Evolutionary conservation across 2,329 filamentous ascomycete genomes (phyloP).

Genomic region (Periglandula ipomoeae): DNA sequence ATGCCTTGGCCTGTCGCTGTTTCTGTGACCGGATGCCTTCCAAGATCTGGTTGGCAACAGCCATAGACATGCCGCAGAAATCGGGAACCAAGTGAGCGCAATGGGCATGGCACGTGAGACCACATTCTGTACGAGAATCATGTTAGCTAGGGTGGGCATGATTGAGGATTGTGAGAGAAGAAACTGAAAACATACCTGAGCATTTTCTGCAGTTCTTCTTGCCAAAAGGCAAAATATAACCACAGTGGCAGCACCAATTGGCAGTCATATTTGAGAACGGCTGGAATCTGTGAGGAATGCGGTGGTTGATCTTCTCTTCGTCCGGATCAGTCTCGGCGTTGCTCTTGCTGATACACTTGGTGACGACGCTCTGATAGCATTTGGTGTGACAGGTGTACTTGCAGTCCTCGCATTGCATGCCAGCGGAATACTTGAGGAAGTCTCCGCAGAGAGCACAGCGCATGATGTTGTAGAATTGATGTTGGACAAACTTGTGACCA

Average conservation of each 20-base stretch:
- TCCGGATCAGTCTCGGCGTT: slow-evolving; percentile 97
- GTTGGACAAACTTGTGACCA: slow-evolving; percentile 96
- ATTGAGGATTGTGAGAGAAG: background rate
- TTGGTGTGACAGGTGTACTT: slow-evolving; percentile 99
- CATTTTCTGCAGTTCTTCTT: slow-evolving; percentile 94
- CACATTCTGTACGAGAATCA: slow-evolving; percentile 57
- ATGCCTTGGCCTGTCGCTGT: slow-evolving; percentile 49
- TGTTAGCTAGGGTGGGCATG: slow-evolving; percentile 3
- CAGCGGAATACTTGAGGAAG: slow-evolving; percentile 95
- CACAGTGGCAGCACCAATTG: slow-evolving; percentile 99
- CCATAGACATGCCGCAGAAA: slow-evolving; percentile 99
- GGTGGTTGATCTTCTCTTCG: slow-evolving; percentile 99
- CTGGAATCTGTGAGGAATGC: slow-evolving; percentile 94
- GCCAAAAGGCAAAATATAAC: slow-evolving; percentile 88
- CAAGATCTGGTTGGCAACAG: slow-evolving; percentile 86
- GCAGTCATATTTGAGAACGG: slow-evolving; percentile 96
- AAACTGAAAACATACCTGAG: slow-evolving; percentile 47
- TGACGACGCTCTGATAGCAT: slow-evolving; percentile 93
- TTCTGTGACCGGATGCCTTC: slow-evolving; percentile 77
- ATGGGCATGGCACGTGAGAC: slow-evolving; percentile 79
- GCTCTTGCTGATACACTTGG: slow-evolving; percentile 98
- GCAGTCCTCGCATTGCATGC: slow-evolving; percentile 99
- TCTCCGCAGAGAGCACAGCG: slow-evolving; percentile 95
- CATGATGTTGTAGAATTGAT: slow-evolving; percentile 99
- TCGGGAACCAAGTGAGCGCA: slow-evolving; percentile 95